Evolutionary conservation across 306 rosid species (phyloP).

Genomic region (cucumber (Cucumis sativus)): DNA sequence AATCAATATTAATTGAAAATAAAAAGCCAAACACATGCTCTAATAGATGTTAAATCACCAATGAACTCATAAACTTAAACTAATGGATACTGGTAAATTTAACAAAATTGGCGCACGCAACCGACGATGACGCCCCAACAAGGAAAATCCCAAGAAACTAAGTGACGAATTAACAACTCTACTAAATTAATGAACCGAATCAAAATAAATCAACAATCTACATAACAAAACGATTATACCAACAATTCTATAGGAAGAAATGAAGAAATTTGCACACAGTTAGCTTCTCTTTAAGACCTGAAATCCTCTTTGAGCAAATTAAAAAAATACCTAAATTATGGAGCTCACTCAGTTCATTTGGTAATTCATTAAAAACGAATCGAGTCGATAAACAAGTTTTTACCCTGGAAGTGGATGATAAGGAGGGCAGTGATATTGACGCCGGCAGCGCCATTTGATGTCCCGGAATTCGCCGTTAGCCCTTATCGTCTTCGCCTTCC

Average conservation of each 20-base stretch:
- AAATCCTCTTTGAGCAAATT: not conserved
- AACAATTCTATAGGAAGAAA: not conserved
- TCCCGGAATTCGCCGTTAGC: not conserved
- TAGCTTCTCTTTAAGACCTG: not conserved
- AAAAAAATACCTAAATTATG: not conserved
- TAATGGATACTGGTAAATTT: not conserved
- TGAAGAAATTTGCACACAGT: not conserved
- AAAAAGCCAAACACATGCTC: not conserved
- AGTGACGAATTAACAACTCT: not conserved
- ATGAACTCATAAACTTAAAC: not conserved
- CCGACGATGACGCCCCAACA: not conserved
- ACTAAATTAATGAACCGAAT: not conserved
- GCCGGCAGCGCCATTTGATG: slow-evolving; percentile 29
- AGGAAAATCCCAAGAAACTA: not conserved
- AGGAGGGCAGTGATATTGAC: slow-evolving; percentile 9
- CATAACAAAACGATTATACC: not conserved
- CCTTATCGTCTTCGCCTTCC: slow-evolving; percentile 18
- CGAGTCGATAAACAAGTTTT: not conserved
- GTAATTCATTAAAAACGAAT: not conserved
- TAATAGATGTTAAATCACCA: not conserved
- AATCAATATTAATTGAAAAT: too few relatives aligned
- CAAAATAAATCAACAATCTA: not conserved
- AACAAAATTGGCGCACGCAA: not conserved
- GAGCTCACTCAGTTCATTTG: not conserved
- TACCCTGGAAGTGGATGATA: slow-evolving; percentile 17